Evolutionary conservation across 768 basidiomycete genomes (phyloP).

Genomic region (Mrakia hoshinonis): DNA sequence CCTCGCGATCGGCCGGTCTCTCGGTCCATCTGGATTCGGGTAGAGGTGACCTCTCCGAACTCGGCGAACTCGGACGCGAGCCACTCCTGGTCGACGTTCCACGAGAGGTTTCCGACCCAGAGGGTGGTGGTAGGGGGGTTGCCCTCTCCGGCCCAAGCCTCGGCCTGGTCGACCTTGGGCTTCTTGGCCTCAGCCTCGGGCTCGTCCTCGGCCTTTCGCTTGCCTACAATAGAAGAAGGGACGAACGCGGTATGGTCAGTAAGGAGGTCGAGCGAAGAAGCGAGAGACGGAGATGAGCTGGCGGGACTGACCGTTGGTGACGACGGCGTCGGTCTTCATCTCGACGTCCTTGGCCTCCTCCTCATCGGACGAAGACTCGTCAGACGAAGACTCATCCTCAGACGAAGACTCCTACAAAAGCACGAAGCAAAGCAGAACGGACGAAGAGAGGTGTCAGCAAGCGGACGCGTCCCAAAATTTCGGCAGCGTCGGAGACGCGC

Average conservation of each 20-base stretch:
- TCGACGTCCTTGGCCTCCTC: conserved; percentile 48
- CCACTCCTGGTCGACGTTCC: conserved; percentile 95
- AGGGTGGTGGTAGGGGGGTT: conserved; percentile 55
- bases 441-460: neutral
- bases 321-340: conserved; percentile 48
- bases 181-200: conserved; percentile 60
- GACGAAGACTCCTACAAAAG: conserved; percentile 6
- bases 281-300: conserved; percentile 21
- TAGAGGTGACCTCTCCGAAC: conserved; percentile 82
- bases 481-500: neutral
- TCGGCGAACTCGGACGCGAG: conserved; percentile 79
- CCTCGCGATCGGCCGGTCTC: conserved; percentile 44
- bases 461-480: neutral
- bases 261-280: neutral
- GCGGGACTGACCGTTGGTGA: conserved; percentile 21
- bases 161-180: conserved; percentile 50
- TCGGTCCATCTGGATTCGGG: conserved; percentile 61
- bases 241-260: conserved; percentile 21
- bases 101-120: conserved; percentile 87
- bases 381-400: conserved; percentile 28
- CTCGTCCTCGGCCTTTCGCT: conserved; percentile 62
- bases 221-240: conserved; percentile 44
- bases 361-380: conserved; percentile 29
- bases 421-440: neutral
- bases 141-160: conserved; percentile 43